Conservation (phyloP, 2,329 filamentous ascomycete species). For the Ophiostoma piceae region DNA sequence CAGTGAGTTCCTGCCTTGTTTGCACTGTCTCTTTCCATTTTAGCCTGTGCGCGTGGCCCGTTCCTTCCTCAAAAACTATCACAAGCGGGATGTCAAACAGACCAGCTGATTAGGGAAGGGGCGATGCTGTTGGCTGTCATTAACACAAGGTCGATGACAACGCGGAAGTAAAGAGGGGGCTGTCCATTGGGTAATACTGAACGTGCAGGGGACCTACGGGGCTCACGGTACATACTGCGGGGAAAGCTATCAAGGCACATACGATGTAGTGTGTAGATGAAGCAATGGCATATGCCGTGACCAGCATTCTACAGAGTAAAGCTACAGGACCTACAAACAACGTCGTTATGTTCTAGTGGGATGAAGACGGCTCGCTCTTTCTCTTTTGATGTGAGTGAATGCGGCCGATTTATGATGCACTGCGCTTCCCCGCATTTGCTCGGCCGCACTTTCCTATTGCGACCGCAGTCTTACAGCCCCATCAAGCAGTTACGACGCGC, state of each 20-base stretch:
- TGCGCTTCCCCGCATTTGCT: constrained; percentile 21
- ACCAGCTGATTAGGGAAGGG: background rate
- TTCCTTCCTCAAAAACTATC: background rate
- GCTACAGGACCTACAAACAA: background rate
- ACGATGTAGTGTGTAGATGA: too few species aligned
- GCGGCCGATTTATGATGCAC: background rate
- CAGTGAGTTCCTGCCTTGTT: background rate
- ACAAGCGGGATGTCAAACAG: background rate
- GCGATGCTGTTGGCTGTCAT: constrained; percentile 8
- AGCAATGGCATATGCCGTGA: too few species aligned
- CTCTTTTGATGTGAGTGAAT: background rate
- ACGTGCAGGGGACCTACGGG: background rate
- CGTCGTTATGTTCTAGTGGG: background rate
- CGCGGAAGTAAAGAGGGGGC: background rate
- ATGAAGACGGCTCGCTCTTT: background rate
- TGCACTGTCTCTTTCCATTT: background rate
- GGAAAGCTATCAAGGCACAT: background rate
- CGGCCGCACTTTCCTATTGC: constrained; percentile 15
- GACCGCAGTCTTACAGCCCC: background rate
- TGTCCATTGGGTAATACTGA: background rate
- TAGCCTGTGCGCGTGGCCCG: background rate
- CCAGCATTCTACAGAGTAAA: too few species aligned
- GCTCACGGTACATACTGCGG: constrained; percentile 1
- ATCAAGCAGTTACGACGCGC: background rate
- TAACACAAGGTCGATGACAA: background rate